A percentile compares a stretch with the other conserved stretches of the same genome.
Conservation (phyloP, 345 rosid genomes). For the Schrenkiella parvula region DNA sequence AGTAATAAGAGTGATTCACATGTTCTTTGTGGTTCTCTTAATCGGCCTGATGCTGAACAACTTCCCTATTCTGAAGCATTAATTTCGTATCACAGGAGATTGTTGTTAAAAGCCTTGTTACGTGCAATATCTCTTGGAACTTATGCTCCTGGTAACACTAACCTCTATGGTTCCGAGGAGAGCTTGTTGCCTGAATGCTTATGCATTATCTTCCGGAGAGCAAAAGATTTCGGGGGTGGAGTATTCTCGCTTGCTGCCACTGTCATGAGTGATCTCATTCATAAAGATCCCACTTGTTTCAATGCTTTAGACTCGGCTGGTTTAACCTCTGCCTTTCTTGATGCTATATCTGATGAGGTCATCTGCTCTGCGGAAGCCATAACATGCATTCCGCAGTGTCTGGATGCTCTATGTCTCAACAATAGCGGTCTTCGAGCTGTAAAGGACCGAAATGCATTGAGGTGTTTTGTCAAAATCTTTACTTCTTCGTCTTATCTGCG, state of each 20-base stretch:
- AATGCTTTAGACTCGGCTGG: slow-evolving; percentile 81
- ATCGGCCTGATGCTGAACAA: slow-evolving; percentile 51
- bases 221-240: slow-evolving; percentile 95
- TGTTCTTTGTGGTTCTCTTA: slow-evolving; percentile 37
- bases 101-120: slow-evolving; percentile 75
- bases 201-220: slow-evolving; percentile 70
- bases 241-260: slow-evolving; percentile 94
- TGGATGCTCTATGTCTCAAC: slow-evolving; percentile 95
- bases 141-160: slow-evolving; percentile 85
- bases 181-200: slow-evolving; percentile 85
- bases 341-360: slow-evolving; percentile 85
- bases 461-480: slow-evolving; percentile 89
- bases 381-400: slow-evolving; percentile 92
- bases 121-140: slow-evolving; percentile 94
- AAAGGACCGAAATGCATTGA: slow-evolving; percentile 77
- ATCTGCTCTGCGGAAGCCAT: slow-evolving; percentile 88
- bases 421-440: slow-evolving; percentile 87
- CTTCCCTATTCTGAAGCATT: slow-evolving; percentile 80
- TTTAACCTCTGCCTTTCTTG: slow-evolving; percentile 87
- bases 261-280: slow-evolving; percentile 95
- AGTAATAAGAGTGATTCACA: slow-evolving; percentile 38
- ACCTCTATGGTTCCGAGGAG: slow-evolving; percentile 79
- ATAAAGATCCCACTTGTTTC: slow-evolving; percentile 93
- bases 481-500: slow-evolving; percentile 76
- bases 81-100: slow-evolving; percentile 69